Evolutionary conservation across 2,329 filamentous ascomycete genomes (phyloP).

Genomic region (Ascosphaera aggregata): DNA sequence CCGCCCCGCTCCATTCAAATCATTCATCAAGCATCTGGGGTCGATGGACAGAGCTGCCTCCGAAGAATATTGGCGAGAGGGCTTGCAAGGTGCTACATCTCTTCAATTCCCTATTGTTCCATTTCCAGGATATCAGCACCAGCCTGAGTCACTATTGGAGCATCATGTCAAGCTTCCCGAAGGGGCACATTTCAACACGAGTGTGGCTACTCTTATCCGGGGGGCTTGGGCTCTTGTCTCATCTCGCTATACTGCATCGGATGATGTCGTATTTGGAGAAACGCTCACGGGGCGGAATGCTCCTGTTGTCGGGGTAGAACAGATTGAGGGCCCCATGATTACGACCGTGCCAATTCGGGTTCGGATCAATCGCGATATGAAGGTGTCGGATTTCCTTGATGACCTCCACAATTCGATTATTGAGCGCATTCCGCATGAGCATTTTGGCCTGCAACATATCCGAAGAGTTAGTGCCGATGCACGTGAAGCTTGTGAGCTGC

Average conservation of each 20-base stretch:
- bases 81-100: slow-evolving; percentile 19
- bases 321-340: slow-evolving; percentile 22
- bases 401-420: slow-evolving; percentile 27
- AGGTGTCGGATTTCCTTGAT: slow-evolving; percentile 25
- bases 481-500: slow-evolving; percentile 17
- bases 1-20: slow-evolving; percentile 17
- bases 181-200: slow-evolving; percentile 9
- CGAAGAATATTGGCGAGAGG: slow-evolving; percentile 24
- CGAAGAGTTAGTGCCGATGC: slow-evolving; percentile 25
- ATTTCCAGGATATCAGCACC: slow-evolving; percentile 24
- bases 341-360: slow-evolving; percentile 21
- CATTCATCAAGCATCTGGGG: slow-evolving; percentile 27
- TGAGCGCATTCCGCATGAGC: slow-evolving; percentile 34
- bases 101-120: slow-evolving; percentile 27
- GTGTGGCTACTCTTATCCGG: slow-evolving; percentile 17
- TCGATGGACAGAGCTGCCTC: slow-evolving; percentile 18
- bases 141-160: slow-evolving; percentile 11
- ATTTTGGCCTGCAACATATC: slow-evolving; percentile 26
- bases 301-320: slow-evolving; percentile 15
- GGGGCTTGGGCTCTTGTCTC: slow-evolving; percentile 18
- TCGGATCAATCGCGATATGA: slow-evolving; percentile 11
- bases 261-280: slow-evolving; percentile 21
- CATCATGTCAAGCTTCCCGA: slow-evolving; percentile 11
- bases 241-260: slow-evolving; percentile 14
- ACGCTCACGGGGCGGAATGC: slow-evolving; percentile 20